Percentiles rank a stretch among this genome's conserved stretches.
Conservation (phyloP, 805 yeast species). For the Pichia manshurica region DNA sequence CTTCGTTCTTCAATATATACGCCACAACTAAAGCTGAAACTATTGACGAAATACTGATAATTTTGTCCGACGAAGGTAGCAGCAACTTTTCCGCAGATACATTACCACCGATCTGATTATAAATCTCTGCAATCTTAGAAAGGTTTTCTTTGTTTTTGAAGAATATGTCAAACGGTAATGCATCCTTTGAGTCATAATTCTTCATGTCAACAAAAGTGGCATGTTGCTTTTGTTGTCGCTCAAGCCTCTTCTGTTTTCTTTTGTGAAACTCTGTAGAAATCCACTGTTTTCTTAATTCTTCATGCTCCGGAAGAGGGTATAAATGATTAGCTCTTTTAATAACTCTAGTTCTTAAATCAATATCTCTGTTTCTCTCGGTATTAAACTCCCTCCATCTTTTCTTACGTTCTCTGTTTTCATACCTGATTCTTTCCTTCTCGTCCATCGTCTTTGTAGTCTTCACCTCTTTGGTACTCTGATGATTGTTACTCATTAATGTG, state of each 20-base stretch:
- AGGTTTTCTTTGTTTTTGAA: constrained; percentile 10
- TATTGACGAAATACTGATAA: constrained; percentile 24
- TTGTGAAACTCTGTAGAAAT: constrained; percentile 63
- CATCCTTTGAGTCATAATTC: constrained; percentile 8
- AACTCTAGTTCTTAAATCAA: constrained; percentile 76
- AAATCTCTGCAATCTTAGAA: constrained; percentile 14
- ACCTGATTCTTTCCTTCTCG: constrained; percentile 50
- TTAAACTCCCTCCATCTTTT: constrained; percentile 81
- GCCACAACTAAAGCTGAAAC: constrained; percentile 23
- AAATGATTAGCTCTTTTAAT: constrained; percentile 61
- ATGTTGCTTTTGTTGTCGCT: constrained; percentile 35
- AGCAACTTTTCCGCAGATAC: constrained; percentile 10
- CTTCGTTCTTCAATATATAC: constrained; percentile 15
- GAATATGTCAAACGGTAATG: constrained; percentile 8
- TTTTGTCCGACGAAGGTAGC: constrained; percentile 17
- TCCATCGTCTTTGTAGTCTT: constrained; percentile 22
- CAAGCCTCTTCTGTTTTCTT: constrained; percentile 55
- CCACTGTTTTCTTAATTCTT: constrained; percentile 58
- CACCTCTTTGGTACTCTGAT: constrained; percentile 2
- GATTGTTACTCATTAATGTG: constrained; percentile 6
- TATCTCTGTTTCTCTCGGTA: constrained; percentile 75
- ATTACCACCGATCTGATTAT: constrained; percentile 35
- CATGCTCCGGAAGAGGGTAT: constrained; percentile 57
- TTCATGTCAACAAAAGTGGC: constrained; percentile 10
- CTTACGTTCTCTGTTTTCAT: constrained; percentile 72